Conservation (phyloP, 129 eudicot genomes). For the Lonicera japonica region DNA sequence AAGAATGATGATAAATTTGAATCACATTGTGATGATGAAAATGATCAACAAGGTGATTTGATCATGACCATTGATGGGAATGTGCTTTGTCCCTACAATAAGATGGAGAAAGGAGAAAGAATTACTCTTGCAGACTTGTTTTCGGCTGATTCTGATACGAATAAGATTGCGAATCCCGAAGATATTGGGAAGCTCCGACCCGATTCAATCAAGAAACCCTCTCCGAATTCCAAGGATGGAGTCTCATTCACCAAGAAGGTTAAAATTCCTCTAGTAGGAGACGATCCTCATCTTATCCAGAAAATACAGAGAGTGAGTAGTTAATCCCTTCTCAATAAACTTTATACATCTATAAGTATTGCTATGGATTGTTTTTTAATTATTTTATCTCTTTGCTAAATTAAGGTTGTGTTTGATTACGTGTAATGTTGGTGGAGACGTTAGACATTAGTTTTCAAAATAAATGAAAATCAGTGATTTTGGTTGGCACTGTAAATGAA, state of each 20-base stretch:
- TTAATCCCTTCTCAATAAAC: too few species aligned
- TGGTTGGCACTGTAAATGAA: too few species aligned
- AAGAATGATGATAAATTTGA: conserved; percentile 22
- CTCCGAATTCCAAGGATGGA: conserved; percentile 3
- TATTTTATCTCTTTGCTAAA: too few species aligned
- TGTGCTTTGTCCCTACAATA: too few species aligned
- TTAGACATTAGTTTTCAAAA: too few species aligned
- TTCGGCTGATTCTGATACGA: conserved; percentile 42
- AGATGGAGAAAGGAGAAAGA: conserved; percentile 39
- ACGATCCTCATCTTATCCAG: conserved; percentile 16
- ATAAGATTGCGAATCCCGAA: conserved; percentile 15
- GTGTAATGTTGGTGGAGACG: too few species aligned
- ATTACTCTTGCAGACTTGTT: conserved; percentile 72
- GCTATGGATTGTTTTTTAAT: too few species aligned
- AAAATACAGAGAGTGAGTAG: conserved; percentile 23
- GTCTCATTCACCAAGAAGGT: conserved; percentile 19
- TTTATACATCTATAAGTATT: too few species aligned
- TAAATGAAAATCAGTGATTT: too few species aligned
- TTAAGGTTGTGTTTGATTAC: too few species aligned
- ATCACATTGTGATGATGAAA: conserved; percentile 6
- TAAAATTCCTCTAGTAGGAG: background rate
- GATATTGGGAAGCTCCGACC: conserved; percentile 15
- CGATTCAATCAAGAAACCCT: background rate
- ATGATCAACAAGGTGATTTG: background rate
- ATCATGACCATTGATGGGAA: background rate